phyloP scores from a whole-genome alignment of 345 rosid species.

The Clausena lansium region DNA sequence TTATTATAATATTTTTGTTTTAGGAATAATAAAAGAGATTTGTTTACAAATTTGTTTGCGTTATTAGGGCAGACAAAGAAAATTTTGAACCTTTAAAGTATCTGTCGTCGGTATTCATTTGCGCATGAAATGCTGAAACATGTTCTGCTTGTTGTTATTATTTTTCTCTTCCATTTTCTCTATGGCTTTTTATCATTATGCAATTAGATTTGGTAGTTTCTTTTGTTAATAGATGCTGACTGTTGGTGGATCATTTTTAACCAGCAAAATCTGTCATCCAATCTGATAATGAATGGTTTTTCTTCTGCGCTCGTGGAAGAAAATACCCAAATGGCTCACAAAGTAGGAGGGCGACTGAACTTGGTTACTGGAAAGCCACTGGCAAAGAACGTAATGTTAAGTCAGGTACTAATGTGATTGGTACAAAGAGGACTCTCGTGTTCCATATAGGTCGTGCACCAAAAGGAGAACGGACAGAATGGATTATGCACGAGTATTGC shows the following conservation, averaged over 20 bases:
- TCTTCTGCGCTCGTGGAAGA: conserved; percentile 81
- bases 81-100: background rate
- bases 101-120: background rate
- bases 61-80: background rate
- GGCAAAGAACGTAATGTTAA: conserved; percentile 83
- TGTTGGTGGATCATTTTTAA: conserved; percentile 12
- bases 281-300: conserved; percentile 90
- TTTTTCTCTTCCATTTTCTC: background rate
- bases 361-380: conserved; percentile 92
- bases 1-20: background rate
- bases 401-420: conserved; percentile 53
- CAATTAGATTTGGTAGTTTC: background rate
- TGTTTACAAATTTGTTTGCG: background rate
- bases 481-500: conserved; percentile 94
- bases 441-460: conserved; percentile 92
- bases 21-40: background rate
- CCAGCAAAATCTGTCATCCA: conserved; percentile 60
- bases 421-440: conserved; percentile 89
- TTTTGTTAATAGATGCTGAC: conserved; percentile 1
- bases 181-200: background rate
- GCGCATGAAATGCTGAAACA: background rate
- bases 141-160: background rate
- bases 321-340: conserved; percentile 87
- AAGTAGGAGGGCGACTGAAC: conserved; percentile 72
- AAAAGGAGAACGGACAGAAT: conserved; percentile 85